Conservation (phyloP, 2,329 filamentous ascomycete genomes). For the Venturia effusa region DNA sequence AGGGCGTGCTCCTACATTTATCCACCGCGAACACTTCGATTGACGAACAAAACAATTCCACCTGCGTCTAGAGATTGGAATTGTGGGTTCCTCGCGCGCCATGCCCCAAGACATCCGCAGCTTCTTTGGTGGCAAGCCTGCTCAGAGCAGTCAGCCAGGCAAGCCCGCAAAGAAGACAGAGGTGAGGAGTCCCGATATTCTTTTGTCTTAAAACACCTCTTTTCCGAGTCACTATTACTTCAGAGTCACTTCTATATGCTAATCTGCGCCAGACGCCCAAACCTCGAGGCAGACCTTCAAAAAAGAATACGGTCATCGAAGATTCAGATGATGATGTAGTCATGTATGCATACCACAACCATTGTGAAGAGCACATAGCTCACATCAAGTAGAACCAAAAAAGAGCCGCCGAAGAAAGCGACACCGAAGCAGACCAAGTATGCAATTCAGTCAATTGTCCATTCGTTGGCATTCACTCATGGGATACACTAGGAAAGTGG, state of each 20-base stretch:
- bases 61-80: not conserved
- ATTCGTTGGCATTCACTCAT: not conserved
- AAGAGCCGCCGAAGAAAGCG: constrained; percentile 44
- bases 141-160: constrained; percentile 39
- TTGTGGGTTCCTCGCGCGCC: not conserved
- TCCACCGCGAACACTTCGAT: not conserved
- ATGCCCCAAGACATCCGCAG: constrained; percentile 84
- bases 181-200: not conserved
- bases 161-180: constrained; percentile 33
- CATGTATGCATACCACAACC: constrained; percentile 19
- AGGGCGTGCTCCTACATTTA: not conserved
- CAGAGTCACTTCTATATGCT: not conserved
- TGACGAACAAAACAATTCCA: not conserved
- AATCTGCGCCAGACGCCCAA: constrained; percentile 10
- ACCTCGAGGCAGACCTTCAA: constrained; percentile 20
- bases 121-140: constrained; percentile 75
- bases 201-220: not conserved
- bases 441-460: constrained; percentile 17
- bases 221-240: not conserved
- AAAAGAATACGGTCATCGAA: constrained; percentile 57
- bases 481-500: constrained; percentile 30
- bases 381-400: constrained; percentile 24
- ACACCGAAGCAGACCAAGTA: constrained; percentile 46
- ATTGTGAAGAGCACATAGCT: constrained; percentile 14
- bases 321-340: constrained; percentile 68